These are phyloP conservation scores for Plasmodium gallinaceum DNA, from an alignment of 169 alveolate genomes.

Conservation along the genomic window DNA sequence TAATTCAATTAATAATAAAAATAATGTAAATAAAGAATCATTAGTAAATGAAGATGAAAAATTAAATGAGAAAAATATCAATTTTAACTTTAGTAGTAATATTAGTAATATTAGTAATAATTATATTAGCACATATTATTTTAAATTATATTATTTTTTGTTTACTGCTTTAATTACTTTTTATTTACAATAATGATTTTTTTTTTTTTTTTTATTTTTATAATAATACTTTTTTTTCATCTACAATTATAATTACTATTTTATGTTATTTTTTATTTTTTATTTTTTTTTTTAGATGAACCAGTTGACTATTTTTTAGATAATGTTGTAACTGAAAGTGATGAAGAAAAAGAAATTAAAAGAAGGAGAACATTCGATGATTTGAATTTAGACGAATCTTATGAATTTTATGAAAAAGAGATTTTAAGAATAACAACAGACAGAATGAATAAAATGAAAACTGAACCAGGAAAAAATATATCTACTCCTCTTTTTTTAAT, in stretches of 20 bases:
- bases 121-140: too few species aligned
- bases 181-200: too few species aligned
- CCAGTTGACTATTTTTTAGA: conserved; percentile 63
- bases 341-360: conserved; percentile 51
- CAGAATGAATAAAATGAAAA: conserved; percentile 64
- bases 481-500: conserved; percentile 65
- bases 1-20: conserved; percentile 5
- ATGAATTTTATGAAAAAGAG: conserved; percentile 65
- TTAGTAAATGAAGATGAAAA: conserved; percentile 20
- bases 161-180: too few species aligned
- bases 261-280: too few species aligned
- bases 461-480: conserved; percentile 65
- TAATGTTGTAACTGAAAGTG: conserved; percentile 47
- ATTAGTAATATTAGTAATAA: conserved; percentile 19
- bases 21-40: conserved; percentile 15
- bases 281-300: conserved; percentile 26
- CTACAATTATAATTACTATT: background rate
- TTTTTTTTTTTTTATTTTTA: too few species aligned
- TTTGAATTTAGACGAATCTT: conserved; percentile 45
- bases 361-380: conserved; percentile 44
- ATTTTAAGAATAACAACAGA: conserved; percentile 52
- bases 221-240: too few species aligned
- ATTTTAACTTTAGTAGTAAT: conserved; percentile 42
- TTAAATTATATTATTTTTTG: too few species aligned
- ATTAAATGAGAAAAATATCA: conserved; percentile 8